phyloP scores from a whole-genome alignment of 768 basidiomycete species.

The Leccinum pellstonianum region DNA sequence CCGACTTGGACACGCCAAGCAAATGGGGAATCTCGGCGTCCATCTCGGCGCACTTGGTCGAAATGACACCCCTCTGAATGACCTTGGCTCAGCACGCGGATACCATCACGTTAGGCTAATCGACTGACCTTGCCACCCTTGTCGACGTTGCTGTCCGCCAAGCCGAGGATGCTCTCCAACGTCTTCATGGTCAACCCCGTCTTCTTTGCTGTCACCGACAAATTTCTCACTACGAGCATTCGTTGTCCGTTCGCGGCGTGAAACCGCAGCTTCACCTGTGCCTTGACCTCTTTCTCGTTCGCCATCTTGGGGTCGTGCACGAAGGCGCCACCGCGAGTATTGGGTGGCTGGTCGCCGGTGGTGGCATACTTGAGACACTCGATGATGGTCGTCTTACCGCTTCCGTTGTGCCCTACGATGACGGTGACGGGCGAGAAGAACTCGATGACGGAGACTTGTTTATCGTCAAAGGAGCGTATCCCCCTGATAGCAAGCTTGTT shows the following conservation, averaged over 20 bases:
- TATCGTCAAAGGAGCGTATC: constrained; percentile 96
- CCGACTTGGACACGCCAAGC: constrained; percentile 95
- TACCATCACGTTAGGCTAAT: no score
- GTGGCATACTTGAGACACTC: constrained; percentile 99
- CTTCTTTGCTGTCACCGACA: constrained; percentile 94
- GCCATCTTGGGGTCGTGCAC: constrained; percentile 99
- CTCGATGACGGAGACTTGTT: constrained; percentile 88
- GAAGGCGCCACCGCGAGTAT: constrained; percentile 97
- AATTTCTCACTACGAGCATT: constrained; percentile 88
- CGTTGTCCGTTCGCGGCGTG: constrained; percentile 82
- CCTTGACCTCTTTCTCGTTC: constrained; percentile 98
- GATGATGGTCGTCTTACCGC: constrained; percentile 98
- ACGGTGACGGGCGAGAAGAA: constrained; percentile 98
- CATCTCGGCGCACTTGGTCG: constrained; percentile 97
- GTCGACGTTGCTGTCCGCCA: constrained; percentile 63
- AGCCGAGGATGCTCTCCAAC: constrained; percentile 82
- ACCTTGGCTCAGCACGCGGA: background rate
- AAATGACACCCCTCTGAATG: constrained; percentile 78
- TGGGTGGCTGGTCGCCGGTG: constrained; percentile 96
- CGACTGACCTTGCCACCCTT: constrained; percentile 72
- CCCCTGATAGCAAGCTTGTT: constrained; percentile 94
- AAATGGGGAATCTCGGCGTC: constrained; percentile 91
- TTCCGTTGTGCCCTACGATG: constrained; percentile 98
- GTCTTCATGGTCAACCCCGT: constrained; percentile 96
- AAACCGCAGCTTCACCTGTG: constrained; percentile 95